Base-by-base conservation (phyloP, 768 basidiomycete species). In the Suillus sp. region DNA sequence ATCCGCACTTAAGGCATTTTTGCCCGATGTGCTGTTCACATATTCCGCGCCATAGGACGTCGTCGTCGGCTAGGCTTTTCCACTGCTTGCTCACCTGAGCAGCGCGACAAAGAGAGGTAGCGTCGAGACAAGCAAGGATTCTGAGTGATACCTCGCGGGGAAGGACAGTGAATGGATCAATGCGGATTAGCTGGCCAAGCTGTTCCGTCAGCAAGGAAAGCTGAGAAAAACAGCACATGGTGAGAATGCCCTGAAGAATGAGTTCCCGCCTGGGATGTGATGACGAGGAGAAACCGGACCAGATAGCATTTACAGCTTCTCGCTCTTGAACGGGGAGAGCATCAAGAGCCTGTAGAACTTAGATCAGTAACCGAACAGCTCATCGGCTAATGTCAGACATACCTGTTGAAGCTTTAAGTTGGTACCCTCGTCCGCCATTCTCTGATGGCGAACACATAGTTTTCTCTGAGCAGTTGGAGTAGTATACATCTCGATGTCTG, bases 141-240 rank as follows among this genome's bases (percentile, higher is more conserved):
- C 88, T 93, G 74, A 98, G 85, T 22, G 84, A 86, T 69, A 97
- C 84, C 75, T 99, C 96, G 64, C 92, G 88, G 2, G 97, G 97
- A 54, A 99, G 85, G 66, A 94, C 86, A 53, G 83, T 78, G 77
- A 99, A 95, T 11, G 96, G 97, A 74, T 99, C 97, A 75, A 99
- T 89, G 68, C 97, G 90, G 75, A 97, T 98, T 68, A 98, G 89
- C 67, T 93, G 89, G 38, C 88, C 81, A 64, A 99, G 92, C 60
- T 95, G 91, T 66, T 97, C 93, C 35, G 95, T 91, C 63, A 99
- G 89, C 57, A 98, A 91, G 32, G 97, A 98, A 34, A 99, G 89
- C 72, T 99, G 95, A 54, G 93, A 96, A 81, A 97, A 98, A 78
- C 97, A 99, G 76, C 96, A 99, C 95, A 99, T 99, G 18, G 97